Conservation (phyloP, 2,329 filamentous ascomycete species). For the Didymella pinodella region DNA sequence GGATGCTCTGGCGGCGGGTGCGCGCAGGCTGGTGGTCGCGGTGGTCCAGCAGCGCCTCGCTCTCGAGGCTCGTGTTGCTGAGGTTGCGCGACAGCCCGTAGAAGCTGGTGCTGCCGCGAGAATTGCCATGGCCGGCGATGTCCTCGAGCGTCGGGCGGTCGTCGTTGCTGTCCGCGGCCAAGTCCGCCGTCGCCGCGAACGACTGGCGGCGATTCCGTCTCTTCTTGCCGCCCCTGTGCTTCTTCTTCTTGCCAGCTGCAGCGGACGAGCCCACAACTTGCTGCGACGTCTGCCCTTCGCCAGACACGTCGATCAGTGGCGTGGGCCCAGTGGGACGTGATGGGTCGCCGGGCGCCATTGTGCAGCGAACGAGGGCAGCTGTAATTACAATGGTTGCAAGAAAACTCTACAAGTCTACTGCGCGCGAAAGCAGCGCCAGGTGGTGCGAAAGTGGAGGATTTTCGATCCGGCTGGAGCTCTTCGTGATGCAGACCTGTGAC, state of each 20-base stretch:
- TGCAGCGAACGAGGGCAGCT: background rate
- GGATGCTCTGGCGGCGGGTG: constrained; percentile 55
- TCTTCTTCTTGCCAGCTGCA: constrained; percentile 67
- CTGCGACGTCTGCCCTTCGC: constrained; percentile 6
- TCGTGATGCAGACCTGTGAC: constrained; percentile 12
- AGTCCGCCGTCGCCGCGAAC: constrained; percentile 66
- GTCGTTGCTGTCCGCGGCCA: constrained; percentile 63
- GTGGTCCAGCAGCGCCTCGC: constrained; percentile 86
- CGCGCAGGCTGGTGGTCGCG: constrained; percentile 61
- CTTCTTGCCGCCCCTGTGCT: constrained; percentile 79
- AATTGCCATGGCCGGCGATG: constrained; percentile 27
- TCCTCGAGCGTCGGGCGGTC: constrained; percentile 56
- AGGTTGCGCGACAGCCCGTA: constrained; percentile 66
- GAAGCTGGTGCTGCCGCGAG: constrained; percentile 58
- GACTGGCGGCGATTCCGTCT: constrained; percentile 79
- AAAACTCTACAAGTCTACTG: background rate
- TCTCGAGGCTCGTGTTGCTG: constrained; percentile 89
- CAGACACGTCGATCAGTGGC: constrained; percentile 18
- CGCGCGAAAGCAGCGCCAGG: constrained; percentile 4
- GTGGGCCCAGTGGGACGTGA: constrained; percentile 17
- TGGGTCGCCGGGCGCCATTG: constrained; percentile 19
- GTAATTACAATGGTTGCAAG: background rate
- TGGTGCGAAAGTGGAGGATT: constrained; percentile 1
- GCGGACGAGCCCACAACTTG: constrained; percentile 21
- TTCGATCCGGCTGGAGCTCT: constrained; percentile 17